These are phyloP conservation scores for Aulographum hederae DNA, from an alignment of 2,329 filamentous ascomycete species.

Conservation along the genomic window DNA sequence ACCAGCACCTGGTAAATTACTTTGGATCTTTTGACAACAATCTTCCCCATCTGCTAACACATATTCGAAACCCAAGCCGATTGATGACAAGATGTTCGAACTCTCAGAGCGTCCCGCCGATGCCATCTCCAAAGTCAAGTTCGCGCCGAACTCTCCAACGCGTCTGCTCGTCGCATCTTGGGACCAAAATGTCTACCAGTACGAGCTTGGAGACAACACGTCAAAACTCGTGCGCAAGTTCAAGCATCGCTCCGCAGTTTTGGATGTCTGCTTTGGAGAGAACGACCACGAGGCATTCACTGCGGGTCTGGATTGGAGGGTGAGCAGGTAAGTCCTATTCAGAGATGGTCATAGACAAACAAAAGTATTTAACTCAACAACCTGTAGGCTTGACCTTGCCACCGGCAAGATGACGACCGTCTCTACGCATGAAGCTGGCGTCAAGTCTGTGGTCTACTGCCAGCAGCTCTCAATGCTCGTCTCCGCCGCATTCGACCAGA, in stretches of 20 bases:
- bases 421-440: constrained; percentile 61
- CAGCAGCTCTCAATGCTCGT: constrained; percentile 58
- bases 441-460: constrained; percentile 71
- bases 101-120: constrained; percentile 68
- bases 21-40: too few species aligned
- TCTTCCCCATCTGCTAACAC: too few species aligned
- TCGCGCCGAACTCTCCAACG: constrained; percentile 57
- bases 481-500: constrained; percentile 86
- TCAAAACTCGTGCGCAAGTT: constrained; percentile 54
- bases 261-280: constrained; percentile 81
- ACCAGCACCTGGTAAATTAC: too few species aligned
- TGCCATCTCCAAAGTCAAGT: constrained; percentile 71
- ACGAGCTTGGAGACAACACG: constrained; percentile 47
- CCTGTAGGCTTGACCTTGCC: constrained; percentile 45
- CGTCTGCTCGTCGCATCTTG: constrained; percentile 83
- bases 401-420: constrained; percentile 56
- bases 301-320: constrained; percentile 72
- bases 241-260: constrained; percentile 66
- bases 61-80: too few species aligned
- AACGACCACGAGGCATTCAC: constrained; percentile 65
- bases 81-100: too few species aligned
- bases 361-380: constrained; percentile 1
- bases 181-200: constrained; percentile 83
- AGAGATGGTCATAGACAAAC: too few species aligned
- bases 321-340: constrained; percentile 41